A percentile compares a stretch with the other conserved stretches of the same genome.
These are phyloP conservation scores for Lyophyllum decastes DNA, from an alignment of 768 basidiomycete genomes.

Conservation along the genomic window DNA sequence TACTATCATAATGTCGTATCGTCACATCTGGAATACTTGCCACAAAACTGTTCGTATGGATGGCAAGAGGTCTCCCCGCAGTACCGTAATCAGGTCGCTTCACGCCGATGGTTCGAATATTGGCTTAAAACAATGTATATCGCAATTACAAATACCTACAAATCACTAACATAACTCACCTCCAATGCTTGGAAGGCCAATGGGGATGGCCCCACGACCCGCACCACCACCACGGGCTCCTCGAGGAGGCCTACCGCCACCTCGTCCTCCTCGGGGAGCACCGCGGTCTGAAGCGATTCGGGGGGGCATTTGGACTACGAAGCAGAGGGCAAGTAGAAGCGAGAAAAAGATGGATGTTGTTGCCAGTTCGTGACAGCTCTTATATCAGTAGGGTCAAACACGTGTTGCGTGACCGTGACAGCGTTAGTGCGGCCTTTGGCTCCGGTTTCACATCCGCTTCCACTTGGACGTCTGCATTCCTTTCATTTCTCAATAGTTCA, in stretches of 20 bases:
- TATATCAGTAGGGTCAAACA: not conserved
- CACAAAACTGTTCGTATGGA: slow-evolving; percentile 23
- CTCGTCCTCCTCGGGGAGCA: slow-evolving; percentile 25
- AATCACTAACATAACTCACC: slow-evolving; percentile 24
- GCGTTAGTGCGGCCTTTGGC: too few relatives aligned
- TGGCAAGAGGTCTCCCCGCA: slow-evolving; percentile 25
- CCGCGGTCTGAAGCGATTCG: slow-evolving; percentile 18
- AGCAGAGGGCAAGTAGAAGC: slow-evolving; percentile 4
- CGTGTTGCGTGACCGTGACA: not conserved
- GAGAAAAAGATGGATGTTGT: not conserved
- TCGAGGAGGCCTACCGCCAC: slow-evolving; percentile 17
- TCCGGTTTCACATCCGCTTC: too few relatives aligned
- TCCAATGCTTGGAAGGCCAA: slow-evolving; percentile 29
- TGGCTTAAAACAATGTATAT: slow-evolving; percentile 25
- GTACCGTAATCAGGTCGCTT: slow-evolving; percentile 35
- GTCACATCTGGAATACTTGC: slow-evolving; percentile 13
- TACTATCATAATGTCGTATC: slow-evolving; percentile 25
- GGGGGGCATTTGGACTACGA: slow-evolving; percentile 16
- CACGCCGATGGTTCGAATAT: slow-evolving; percentile 32
- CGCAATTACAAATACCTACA: not conserved
- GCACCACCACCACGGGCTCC: slow-evolving; percentile 27
- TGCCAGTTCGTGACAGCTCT: not conserved
- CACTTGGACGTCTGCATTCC: too few relatives aligned
- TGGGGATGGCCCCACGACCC: slow-evolving; percentile 28
- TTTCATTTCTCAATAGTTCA: too few relatives aligned